Percentiles rank a stretch among this genome's conserved stretches.
These are phyloP conservation scores for Geoglossum cookeanum DNA, from an alignment of 2,329 filamentous ascomycete genomes.

Conservation along the genomic window DNA sequence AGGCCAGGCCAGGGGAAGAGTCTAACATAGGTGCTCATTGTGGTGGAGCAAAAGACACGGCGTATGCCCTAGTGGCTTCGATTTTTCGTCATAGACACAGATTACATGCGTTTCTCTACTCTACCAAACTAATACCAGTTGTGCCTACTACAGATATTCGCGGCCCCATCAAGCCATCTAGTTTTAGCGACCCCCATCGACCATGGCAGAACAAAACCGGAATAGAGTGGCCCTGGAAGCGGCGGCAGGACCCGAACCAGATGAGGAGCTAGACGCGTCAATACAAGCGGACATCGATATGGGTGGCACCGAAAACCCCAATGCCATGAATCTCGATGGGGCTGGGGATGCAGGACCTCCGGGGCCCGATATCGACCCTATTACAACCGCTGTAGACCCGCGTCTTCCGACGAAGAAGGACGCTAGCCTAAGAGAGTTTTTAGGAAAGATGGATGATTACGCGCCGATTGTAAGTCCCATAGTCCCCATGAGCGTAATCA, in stretches of 20 bases:
- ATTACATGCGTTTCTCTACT: too few species aligned
- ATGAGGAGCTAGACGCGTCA: slow-evolving; percentile 22
- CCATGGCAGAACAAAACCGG: neutral
- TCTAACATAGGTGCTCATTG: too few species aligned
- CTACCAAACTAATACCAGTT: too few species aligned
- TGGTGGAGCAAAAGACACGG: neutral
- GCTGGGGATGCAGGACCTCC: neutral
- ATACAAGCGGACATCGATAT: slow-evolving; percentile 23
- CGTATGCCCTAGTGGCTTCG: neutral
- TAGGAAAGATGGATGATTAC: slow-evolving; percentile 95
- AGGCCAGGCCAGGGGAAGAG: too few species aligned
- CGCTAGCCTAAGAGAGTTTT: slow-evolving; percentile 75
- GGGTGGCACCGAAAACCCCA: slow-evolving; percentile 5
- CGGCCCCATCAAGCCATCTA: neutral
- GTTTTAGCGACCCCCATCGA: neutral
- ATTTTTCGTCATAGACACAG: neutral
- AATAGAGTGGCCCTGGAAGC: neutral
- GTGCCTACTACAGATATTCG: neutral
- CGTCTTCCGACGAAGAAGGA: slow-evolving; percentile 72
- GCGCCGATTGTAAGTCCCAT: slow-evolving; percentile 66
- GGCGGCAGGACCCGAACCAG: slow-evolving; percentile 4
- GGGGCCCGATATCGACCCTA: slow-evolving; percentile 20
- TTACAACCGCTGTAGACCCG: slow-evolving; percentile 34
- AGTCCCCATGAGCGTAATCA: neutral
- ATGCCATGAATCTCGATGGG: slow-evolving; percentile 12